These are phyloP conservation scores for Metschnikowia kunwiensis DNA, from an alignment of 805 yeast genomes.

Conservation along the genomic window DNA sequence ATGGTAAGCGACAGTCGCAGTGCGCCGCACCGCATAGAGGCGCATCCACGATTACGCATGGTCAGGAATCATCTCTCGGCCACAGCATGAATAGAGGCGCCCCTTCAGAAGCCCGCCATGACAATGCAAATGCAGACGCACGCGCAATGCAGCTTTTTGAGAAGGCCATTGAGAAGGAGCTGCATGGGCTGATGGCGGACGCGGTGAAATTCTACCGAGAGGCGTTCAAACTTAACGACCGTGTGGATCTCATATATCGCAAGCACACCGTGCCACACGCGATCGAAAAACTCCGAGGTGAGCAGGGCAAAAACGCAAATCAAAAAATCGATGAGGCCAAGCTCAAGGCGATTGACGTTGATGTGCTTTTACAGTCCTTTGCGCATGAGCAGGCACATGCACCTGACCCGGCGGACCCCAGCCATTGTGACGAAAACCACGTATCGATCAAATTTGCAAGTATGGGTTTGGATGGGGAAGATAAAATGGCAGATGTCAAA, in stretches of 20 bases:
- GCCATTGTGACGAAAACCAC: conserved; percentile 18
- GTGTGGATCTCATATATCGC: conserved; percentile 69
- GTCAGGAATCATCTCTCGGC: conserved; percentile 1
- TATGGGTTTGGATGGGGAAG: conserved; percentile 17
- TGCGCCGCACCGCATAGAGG: conserved; percentile 4
- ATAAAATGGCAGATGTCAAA: conserved; percentile 13
- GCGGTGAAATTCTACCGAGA: conserved; percentile 70
- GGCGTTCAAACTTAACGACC: conserved; percentile 58
- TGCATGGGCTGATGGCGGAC: conserved; percentile 74
- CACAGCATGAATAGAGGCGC: conserved; percentile 1
- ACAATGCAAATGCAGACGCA: conserved; percentile 3
- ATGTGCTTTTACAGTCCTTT: conserved; percentile 36
- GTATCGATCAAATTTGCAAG: conserved; percentile 28
- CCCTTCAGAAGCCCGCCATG: not conserved
- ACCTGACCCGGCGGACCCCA: conserved; percentile 23
- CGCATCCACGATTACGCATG: conserved; percentile 5
- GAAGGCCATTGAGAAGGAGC: conserved; percentile 67
- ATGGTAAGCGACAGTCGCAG: too few species aligned
- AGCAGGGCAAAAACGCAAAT: conserved; percentile 29
- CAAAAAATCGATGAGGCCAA: conserved; percentile 33
- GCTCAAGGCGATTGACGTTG: conserved; percentile 42
- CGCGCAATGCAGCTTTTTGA: conserved; percentile 65
- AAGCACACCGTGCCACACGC: conserved; percentile 46
- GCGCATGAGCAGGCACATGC: conserved; percentile 28
- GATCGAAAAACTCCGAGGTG: conserved; percentile 21